phyloP scores from a whole-genome alignment of 495 filamentous ascomycete species.

The Hyaloscypha variabilis region DNA sequence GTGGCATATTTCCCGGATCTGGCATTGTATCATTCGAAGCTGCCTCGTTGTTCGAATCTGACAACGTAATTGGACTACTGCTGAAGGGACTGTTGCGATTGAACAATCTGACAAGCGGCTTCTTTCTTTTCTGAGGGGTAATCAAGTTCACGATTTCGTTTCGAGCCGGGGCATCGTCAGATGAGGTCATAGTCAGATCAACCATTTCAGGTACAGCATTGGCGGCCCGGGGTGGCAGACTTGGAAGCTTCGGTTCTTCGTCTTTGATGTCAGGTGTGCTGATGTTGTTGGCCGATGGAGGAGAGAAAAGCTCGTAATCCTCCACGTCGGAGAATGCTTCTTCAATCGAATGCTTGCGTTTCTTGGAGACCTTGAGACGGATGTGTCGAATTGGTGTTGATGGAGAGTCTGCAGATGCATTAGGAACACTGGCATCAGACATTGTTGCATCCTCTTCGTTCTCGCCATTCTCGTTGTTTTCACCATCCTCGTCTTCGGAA shows the following conservation, averaged over 20 bases:
- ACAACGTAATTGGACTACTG: slow-evolving; percentile 5
- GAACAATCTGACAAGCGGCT: slow-evolving; percentile 13
- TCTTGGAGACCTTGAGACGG: not conserved
- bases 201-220: slow-evolving; percentile 4
- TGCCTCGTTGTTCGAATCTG: slow-evolving; percentile 13
- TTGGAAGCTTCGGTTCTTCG: not conserved
- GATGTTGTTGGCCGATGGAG: not conserved
- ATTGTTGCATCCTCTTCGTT: not conserved
- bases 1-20: slow-evolving; percentile 13
- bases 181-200: slow-evolving; percentile 31
- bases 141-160: slow-evolving; percentile 10
- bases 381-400: not conserved
- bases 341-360: not conserved
- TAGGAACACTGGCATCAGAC: not conserved
- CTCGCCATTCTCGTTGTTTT: too few relatives aligned
- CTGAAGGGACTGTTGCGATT: slow-evolving; percentile 14
- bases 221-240: not conserved
- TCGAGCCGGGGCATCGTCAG: slow-evolving; percentile 28
- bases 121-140: slow-evolving; percentile 27
- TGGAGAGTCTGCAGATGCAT: not conserved
- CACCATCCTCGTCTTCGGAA: slow-evolving; percentile 2
- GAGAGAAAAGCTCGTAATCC: not conserved
- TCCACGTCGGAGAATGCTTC: not conserved
- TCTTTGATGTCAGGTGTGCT: slow-evolving; percentile 5
- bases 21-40: not conserved